Evolutionary conservation across 352 stramenopile genomes (phyloP).

Genomic region (Pythium phragmitis): DNA sequence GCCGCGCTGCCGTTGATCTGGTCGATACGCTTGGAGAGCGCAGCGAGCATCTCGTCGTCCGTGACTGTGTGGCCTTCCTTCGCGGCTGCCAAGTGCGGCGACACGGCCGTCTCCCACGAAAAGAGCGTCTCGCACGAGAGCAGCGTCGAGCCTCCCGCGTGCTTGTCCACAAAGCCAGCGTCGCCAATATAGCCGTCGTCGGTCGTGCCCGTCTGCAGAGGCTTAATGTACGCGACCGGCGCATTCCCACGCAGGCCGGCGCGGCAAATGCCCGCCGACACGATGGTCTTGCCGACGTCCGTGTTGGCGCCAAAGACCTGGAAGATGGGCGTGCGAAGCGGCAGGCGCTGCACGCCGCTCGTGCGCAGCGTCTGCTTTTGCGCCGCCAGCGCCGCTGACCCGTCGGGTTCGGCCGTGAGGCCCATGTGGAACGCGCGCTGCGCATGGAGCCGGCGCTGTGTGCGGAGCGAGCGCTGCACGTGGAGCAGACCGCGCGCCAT

Average conservation of each 20-base stretch:
- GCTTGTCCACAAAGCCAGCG: slow-evolving; percentile 79
- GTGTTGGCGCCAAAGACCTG: slow-evolving; percentile 97
- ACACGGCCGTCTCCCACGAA: slow-evolving; percentile 93
- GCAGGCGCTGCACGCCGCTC: slow-evolving; percentile 43
- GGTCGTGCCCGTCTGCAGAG: slow-evolving; percentile 92
- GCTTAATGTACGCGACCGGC: slow-evolving; percentile 94
- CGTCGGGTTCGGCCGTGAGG: slow-evolving; percentile 34
- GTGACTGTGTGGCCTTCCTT: slow-evolving; percentile 87
- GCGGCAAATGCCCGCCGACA: slow-evolving; percentile 92
- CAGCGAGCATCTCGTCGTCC: slow-evolving; percentile 82
- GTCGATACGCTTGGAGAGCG: slow-evolving; percentile 61
- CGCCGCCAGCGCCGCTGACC: slow-evolving; percentile 32
- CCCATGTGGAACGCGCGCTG: slow-evolving; percentile 48
- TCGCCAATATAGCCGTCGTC: slow-evolving; percentile 73
- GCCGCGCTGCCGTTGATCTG: slow-evolving; percentile 35
- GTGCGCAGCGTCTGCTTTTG: slow-evolving; percentile 56
- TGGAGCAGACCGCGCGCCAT: slow-evolving; percentile 16
- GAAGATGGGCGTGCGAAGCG: slow-evolving; percentile 72
- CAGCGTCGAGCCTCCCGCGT: slow-evolving; percentile 24
- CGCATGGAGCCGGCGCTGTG: slow-evolving; percentile 9
- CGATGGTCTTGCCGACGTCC: slow-evolving; percentile 96
- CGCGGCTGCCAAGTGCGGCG: slow-evolving; percentile 90
- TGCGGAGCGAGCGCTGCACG: slow-evolving; percentile 20
- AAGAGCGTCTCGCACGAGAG: slow-evolving; percentile 89
- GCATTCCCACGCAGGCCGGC: slow-evolving; percentile 42